Conservation (phyloP, 805 yeast genomes). For the Debaryomyces hansenii region DNA sequence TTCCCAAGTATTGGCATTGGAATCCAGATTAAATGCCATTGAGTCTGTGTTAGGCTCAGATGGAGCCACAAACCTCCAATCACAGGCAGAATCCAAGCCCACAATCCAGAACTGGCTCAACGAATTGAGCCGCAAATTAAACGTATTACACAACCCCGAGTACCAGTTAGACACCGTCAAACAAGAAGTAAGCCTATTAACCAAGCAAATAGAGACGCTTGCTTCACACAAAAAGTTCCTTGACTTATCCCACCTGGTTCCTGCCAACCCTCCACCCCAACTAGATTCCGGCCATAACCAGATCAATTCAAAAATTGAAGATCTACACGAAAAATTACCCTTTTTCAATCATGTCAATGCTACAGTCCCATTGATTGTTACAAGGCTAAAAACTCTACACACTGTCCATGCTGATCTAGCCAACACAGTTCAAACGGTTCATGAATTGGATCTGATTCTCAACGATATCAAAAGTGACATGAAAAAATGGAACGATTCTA, state of each 20-base stretch:
- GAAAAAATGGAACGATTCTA: conserved; percentile 27
- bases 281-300: not conserved
- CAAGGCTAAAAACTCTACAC: conserved; percentile 32
- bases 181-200: conserved; percentile 21
- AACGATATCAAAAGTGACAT: conserved; percentile 25
- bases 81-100: conserved; percentile 1
- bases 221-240: conserved; percentile 17
- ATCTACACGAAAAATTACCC: conserved; percentile 23
- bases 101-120: conserved; percentile 26
- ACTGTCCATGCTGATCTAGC: conserved; percentile 33
- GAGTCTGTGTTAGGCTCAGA: conserved; percentile 24
- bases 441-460: conserved; percentile 27
- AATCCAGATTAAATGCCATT: conserved; percentile 19
- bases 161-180: conserved; percentile 24
- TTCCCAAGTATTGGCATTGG: conserved; percentile 20
- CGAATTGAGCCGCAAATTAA: conserved; percentile 32
- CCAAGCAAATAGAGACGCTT: conserved; percentile 25
- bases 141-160: conserved; percentile 36
- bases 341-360: conserved; percentile 22
- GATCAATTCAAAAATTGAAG: conserved; percentile 18
- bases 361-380: conserved; percentile 24
- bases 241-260: conserved; percentile 3
- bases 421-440: conserved; percentile 22
- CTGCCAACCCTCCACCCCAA: not conserved
- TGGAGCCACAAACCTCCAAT: conserved; percentile 3